These are phyloP conservation scores for Stagonosporopsis rhizophila DNA, from an alignment of 2,329 filamentous ascomycete genomes.

Conservation along the genomic window DNA sequence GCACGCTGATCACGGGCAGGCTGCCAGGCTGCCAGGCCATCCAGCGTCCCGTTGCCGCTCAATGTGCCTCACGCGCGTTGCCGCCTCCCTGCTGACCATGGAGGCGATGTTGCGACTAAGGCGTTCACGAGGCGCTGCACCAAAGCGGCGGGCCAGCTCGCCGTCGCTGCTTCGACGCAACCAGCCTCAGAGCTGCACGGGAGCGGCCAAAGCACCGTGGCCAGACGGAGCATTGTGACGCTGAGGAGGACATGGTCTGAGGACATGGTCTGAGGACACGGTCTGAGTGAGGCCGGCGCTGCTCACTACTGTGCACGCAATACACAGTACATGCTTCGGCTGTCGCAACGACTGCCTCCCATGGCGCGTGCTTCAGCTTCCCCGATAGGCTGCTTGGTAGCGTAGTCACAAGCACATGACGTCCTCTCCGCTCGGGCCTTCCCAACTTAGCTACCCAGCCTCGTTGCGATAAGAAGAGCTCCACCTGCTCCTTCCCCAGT, in stretches of 20 bases:
- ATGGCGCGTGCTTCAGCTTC: conserved; percentile 7
- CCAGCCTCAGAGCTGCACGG: not conserved
- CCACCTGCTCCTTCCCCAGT: conserved; percentile 33
- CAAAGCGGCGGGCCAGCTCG: conserved; percentile 12
- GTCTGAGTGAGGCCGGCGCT: not conserved
- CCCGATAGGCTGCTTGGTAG: conserved; percentile 8
- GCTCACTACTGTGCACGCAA: too few relatives aligned
- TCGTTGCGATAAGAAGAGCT: conserved; percentile 37
- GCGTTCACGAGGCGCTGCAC: conserved; percentile 26
- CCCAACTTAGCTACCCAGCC: conserved; percentile 13
- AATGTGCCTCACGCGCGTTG: conserved; percentile 28
- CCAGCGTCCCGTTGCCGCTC: conserved; percentile 2
- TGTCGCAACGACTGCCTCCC: conserved; percentile 1
- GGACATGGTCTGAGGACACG: not conserved
- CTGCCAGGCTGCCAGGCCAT: conserved; percentile 4
- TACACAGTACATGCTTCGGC: too few relatives aligned
- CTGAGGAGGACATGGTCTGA: not conserved
- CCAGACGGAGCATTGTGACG: too few relatives aligned
- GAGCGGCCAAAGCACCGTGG: not conserved
- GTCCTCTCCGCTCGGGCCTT: not conserved
- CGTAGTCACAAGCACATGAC: not conserved
- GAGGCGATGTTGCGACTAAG: conserved; percentile 3
- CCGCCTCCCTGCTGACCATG: conserved; percentile 20
- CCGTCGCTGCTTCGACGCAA: not conserved
- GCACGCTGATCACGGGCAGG: conserved; percentile 9